A percentile compares a stretch with the other conserved stretches of the same genome.
Conservation (phyloP, 208 protist genomes). For the Acanthamoeba sp. region DNA sequence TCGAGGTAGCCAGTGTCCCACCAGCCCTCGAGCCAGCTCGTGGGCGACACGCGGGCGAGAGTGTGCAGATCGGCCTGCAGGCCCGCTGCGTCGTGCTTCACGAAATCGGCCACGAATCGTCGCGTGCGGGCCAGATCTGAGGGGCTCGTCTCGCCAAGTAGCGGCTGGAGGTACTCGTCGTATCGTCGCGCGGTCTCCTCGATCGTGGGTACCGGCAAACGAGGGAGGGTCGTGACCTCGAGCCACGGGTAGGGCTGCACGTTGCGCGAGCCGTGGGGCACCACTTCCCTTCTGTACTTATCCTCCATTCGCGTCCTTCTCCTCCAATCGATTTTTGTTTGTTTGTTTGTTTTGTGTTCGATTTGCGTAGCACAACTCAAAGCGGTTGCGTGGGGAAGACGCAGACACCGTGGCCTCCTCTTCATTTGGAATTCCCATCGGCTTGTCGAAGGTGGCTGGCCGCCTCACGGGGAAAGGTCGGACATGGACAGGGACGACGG, state of each 20-base stretch:
- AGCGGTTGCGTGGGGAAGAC: too few species aligned
- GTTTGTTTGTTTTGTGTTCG: background rate
- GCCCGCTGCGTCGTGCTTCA: background rate
- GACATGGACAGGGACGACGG: too few species aligned
- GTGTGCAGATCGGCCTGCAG: constrained; percentile 18
- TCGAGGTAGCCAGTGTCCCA: constrained; percentile 60
- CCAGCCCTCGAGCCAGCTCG: constrained; percentile 72
- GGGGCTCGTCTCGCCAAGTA: background rate
- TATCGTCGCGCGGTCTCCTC: constrained; percentile 50
- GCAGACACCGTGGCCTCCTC: too few species aligned
- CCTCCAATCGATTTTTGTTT: background rate
- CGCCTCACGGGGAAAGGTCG: too few species aligned
- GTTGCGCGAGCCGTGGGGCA: constrained; percentile 4
- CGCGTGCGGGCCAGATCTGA: constrained; percentile 1
- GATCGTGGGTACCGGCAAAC: constrained; percentile 35
- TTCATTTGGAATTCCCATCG: too few species aligned
- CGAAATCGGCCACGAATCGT: constrained; percentile 15
- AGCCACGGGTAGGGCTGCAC: constrained; percentile 51
- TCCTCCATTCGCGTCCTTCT: background rate
- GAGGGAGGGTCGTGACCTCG: constrained; percentile 35
- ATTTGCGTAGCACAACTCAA: too few species aligned
- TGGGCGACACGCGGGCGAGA: background rate
- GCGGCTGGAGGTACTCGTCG: constrained; percentile 1
- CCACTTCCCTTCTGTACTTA: background rate
- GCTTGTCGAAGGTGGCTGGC: too few species aligned